Percentiles rank a stretch among this genome's conserved stretches.
Conservation (phyloP, 192 early-diverging fungal species). For the Backusella tarrabulga region DNA sequence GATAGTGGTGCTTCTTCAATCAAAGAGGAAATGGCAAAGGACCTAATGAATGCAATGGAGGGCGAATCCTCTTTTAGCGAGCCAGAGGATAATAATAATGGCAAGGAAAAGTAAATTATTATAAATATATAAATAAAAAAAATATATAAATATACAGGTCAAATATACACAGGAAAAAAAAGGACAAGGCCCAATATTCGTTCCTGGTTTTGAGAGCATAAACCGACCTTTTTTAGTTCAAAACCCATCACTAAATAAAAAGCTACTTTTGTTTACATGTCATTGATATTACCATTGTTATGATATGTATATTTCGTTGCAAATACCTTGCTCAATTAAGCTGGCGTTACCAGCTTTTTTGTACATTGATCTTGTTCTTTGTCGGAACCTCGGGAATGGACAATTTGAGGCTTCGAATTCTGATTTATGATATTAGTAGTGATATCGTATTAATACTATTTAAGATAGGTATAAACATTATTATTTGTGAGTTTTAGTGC, state of each 20-base stretch:
- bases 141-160: neutral
- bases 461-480: too few relatives aligned
- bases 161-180: too few relatives aligned
- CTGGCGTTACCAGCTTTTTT: neutral
- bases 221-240: too few relatives aligned
- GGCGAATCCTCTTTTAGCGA: conserved; percentile 11
- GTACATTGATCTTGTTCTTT: neutral
- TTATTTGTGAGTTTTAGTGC: too few relatives aligned
- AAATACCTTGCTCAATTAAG: neutral
- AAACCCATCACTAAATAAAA: too few relatives aligned
- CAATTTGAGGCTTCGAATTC: neutral
- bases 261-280: too few relatives aligned
- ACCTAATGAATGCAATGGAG: conserved; percentile 27
- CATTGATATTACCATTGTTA: too few relatives aligned
- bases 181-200: too few relatives aligned
- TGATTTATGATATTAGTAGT: neutral
- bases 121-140: neutral
- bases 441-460: too few relatives aligned
- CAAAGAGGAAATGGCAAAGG: conserved; percentile 29
- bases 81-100: conserved; percentile 10
- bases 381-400: neutral
- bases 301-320: too few relatives aligned
- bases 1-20: conserved; percentile 4
- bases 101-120: neutral
- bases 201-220: too few relatives aligned